Evolutionary conservation across 2,329 filamentous ascomycete genomes (phyloP).

Genomic region (Ophiostoma australiae): DNA sequence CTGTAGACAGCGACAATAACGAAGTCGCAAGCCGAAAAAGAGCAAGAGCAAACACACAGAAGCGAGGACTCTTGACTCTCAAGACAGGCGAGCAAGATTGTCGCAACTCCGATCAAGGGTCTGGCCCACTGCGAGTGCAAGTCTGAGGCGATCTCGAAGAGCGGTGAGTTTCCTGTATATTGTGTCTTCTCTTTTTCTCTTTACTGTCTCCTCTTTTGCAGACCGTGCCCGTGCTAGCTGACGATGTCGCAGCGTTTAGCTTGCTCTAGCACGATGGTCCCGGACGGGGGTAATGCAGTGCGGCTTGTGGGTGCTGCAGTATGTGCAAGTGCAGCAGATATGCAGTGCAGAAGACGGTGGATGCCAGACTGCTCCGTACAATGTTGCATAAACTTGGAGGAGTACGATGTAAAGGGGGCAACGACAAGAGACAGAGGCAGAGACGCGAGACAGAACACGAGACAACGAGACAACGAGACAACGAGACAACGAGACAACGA

Average conservation of each 20-base stretch:
- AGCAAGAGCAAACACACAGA: neutral
- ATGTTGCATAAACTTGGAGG: neutral
- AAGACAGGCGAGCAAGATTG: conserved; percentile 3
- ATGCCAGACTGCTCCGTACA: neutral
- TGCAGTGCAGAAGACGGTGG: conserved; percentile 6
- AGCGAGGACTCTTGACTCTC: neutral
- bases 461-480: neutral
- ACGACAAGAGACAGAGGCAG: neutral
- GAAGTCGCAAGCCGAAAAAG: neutral
- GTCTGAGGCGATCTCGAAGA: conserved; percentile 3
- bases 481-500: neutral
- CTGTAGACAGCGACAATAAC: neutral
- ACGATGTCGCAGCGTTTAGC: neutral
- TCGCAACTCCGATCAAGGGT: neutral
- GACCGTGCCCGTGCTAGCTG: neutral
- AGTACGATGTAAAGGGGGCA: neutral
- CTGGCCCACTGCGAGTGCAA: conserved; percentile 5
- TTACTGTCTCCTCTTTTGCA: neutral
- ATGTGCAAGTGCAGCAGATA: neutral
- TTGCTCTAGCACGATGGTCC: neutral
- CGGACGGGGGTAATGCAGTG: conserved; percentile 9
- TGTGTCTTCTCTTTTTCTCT: neutral
- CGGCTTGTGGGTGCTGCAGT: neutral
- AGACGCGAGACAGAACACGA: neutral
- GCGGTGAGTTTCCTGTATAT: conserved; percentile 4